phyloP scores from a whole-genome alignment of 495 filamentous ascomycete species.

The Parathielavia appendiculata region DNA sequence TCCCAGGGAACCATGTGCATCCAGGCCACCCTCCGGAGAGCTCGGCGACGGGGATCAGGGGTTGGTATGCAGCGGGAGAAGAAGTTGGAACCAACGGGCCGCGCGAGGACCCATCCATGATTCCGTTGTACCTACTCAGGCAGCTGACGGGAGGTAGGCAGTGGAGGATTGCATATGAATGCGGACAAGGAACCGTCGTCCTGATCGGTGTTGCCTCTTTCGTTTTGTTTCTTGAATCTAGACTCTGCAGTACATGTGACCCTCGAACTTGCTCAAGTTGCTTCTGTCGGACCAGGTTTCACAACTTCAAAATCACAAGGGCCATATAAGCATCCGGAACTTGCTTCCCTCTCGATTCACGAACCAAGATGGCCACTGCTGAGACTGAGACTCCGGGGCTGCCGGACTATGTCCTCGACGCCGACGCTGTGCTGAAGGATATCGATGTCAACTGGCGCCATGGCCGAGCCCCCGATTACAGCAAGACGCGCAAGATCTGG shows the following conservation, averaged over 20 bases:
- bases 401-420: conserved; percentile 57
- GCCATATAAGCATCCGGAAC: not conserved
- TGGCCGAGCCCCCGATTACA: conserved; percentile 55
- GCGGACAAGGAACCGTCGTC: not conserved
- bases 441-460: conserved; percentile 51
- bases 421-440: conserved; percentile 56
- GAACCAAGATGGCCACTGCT: not conserved
- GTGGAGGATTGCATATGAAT: not conserved
- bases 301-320: not conserved
- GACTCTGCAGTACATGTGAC: too few relatives aligned
- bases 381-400: conserved; percentile 9
- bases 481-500: conserved; percentile 50
- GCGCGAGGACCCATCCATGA: conserved; percentile 1
- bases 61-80: not conserved
- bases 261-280: too few relatives aligned
- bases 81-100: conserved; percentile 5
- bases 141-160: not conserved
- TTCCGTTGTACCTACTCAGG: not conserved
- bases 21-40: too few relatives aligned
- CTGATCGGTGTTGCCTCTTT: not conserved
- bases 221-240: not conserved
- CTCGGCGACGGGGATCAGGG: conserved; percentile 7
- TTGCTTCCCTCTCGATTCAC: not conserved
- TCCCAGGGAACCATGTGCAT: too few relatives aligned
- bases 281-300: not conserved